Conservation (phyloP, 1,284 basidiomycete species). For the Ceratorhiza oryzae-sativae region DNA sequence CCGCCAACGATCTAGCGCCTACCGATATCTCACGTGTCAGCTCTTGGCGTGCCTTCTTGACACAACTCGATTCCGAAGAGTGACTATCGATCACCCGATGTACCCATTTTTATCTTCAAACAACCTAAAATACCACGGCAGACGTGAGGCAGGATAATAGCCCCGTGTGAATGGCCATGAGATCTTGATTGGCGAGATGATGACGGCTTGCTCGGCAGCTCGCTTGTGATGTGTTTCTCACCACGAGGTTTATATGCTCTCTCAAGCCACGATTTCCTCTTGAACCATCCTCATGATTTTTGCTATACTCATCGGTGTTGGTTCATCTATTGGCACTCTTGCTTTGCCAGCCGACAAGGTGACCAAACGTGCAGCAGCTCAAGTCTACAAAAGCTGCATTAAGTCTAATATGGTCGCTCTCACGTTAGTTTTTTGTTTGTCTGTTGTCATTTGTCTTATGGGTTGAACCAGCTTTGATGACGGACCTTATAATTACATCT, state of each 20-base stretch:
- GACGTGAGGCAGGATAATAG: not conserved
- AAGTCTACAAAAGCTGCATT: conserved; percentile 37
- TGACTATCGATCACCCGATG: not conserved
- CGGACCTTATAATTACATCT: conserved; percentile 39
- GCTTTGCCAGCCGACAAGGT: not conserved
- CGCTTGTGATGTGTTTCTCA: not conserved
- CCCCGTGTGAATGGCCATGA: not conserved
- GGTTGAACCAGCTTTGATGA: conserved; percentile 39
- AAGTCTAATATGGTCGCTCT: conserved; percentile 40
- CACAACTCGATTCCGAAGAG: too few species aligned
- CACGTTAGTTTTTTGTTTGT: conserved; percentile 13
- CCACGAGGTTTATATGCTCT: conserved; percentile 7
- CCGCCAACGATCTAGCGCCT: too few species aligned
- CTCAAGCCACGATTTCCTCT: not conserved
- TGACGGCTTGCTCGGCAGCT: not conserved
- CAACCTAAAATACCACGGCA: not conserved
- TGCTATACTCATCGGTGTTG: not conserved
- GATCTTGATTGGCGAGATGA: not conserved
- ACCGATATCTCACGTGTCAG: too few species aligned
- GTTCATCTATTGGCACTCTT: conserved; percentile 4
- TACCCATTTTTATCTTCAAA: not conserved
- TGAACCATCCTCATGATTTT: conserved; percentile 9
- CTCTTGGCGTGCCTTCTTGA: too few species aligned
- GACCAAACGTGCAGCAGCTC: conserved; percentile 27
- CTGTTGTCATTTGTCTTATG: not conserved